Evolutionary conservation across 208 protist species (phyloP).

Genomic region (Phytomonas francai): DNA sequence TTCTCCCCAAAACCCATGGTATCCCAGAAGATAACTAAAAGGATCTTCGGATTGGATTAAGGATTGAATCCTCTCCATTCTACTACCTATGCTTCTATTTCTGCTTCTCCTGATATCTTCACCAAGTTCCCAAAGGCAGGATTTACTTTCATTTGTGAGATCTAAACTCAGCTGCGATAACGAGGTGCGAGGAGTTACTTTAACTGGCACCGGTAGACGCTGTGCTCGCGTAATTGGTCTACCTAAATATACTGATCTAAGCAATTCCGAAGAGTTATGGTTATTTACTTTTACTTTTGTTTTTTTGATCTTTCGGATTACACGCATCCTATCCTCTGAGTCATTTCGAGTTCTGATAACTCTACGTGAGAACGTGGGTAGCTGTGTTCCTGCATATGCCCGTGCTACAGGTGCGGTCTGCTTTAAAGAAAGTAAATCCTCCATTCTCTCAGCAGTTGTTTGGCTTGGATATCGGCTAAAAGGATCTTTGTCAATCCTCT

Average conservation of each 20-base stretch:
- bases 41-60: constrained; percentile 13
- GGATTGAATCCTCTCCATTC: background rate
- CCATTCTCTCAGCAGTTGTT: background rate
- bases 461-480: background rate
- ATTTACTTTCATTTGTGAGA: background rate
- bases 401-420: background rate
- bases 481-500: background rate
- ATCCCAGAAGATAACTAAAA: constrained; percentile 17
- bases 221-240: background rate
- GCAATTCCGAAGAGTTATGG: background rate
- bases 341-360: background rate
- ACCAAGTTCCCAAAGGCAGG: background rate
- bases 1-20: constrained; percentile 34
- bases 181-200: background rate
- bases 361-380: background rate
- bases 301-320: background rate
- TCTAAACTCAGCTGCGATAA: background rate
- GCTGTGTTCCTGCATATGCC: background rate
- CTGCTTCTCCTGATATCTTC: background rate
- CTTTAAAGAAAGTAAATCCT: background rate
- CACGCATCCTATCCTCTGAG: background rate
- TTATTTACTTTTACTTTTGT: constrained; percentile 5
- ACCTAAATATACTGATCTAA: background rate
- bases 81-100: background rate
- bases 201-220: background rate